Conservation (phyloP, 139 green algal species). For the Chlamydomonas sp. region DNA sequence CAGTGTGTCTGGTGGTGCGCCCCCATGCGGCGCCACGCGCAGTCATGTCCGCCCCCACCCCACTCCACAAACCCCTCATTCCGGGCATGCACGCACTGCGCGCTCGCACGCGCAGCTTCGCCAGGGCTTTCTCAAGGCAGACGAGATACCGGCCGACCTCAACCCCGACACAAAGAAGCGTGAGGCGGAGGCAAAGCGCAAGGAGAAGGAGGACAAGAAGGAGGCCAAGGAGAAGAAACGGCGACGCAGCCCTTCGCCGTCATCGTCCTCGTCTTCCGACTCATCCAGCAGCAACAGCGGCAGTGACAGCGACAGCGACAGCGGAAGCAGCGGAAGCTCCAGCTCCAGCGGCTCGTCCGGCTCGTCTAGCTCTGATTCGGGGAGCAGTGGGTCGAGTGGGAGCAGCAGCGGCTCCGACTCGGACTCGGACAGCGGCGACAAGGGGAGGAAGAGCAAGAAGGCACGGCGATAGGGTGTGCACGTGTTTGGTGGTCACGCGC, state of each 20-base stretch:
- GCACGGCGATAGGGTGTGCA: too few relatives aligned
- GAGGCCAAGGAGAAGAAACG: slow-evolving; percentile 18
- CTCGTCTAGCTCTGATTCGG: slow-evolving; percentile 10
- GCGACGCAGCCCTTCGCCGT: slow-evolving; percentile 11
- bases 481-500: too few relatives aligned
- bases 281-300: slow-evolving; percentile 16
- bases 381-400: neutral
- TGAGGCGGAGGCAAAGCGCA: slow-evolving; percentile 8
- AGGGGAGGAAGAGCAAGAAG: neutral
- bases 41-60: too few relatives aligned
- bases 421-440: neutral
- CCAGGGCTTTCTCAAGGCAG: slow-evolving; percentile 40
- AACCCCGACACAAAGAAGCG: slow-evolving; percentile 10
- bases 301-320: slow-evolving; percentile 12
- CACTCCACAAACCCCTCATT: neutral
- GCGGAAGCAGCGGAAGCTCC: slow-evolving; percentile 4
- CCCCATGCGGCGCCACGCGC: too few relatives aligned
- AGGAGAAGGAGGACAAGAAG: slow-evolving; percentile 23
- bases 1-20: too few relatives aligned
- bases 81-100: neutral
- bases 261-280: slow-evolving; percentile 11
- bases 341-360: neutral
- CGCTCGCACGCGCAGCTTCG: slow-evolving; percentile 11
- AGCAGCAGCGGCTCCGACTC: too few relatives aligned
- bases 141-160: slow-evolving; percentile 45